Evolutionary conservation across 257 asterid species (phyloP).

Genomic region (Nicotiana paniculata): DNA sequence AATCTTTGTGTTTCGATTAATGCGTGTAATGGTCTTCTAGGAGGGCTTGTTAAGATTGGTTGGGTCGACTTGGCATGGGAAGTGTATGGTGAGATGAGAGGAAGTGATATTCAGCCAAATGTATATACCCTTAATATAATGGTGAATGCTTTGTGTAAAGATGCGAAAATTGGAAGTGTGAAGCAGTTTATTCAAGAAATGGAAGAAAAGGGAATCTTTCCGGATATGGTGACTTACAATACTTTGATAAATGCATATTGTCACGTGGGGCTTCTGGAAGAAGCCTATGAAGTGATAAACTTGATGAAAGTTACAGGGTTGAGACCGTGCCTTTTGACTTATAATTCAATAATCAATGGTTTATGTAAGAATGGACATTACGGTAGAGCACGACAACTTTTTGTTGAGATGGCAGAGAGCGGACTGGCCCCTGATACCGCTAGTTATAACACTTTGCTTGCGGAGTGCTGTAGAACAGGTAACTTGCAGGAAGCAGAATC

Average conservation of each 20-base stretch:
- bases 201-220: constrained; percentile 53
- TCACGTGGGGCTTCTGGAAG: constrained; percentile 39
- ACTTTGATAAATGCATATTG: constrained; percentile 56
- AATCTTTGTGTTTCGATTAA: constrained; percentile 45
- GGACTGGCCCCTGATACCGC: constrained; percentile 51
- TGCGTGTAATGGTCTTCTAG: constrained; percentile 68
- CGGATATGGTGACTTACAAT: constrained; percentile 67
- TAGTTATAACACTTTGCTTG: constrained; percentile 56
- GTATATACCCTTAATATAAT: constrained; percentile 70
- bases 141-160: constrained; percentile 69
- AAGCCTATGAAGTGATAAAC: constrained; percentile 39
- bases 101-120: constrained; percentile 37
- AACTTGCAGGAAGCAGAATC: constrained; percentile 42
- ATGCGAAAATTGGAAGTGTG: constrained; percentile 36
- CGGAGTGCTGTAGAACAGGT: constrained; percentile 47
- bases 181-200: constrained; percentile 35
- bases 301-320: constrained; percentile 43
- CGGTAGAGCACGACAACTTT: constrained; percentile 40
- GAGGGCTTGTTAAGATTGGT: constrained; percentile 69
- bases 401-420: constrained; percentile 36
- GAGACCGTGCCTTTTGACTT: constrained; percentile 55
- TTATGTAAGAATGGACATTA: constrained; percentile 53
- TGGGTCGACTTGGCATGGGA: constrained; percentile 70
- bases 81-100: constrained; percentile 41
- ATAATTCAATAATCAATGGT: constrained; percentile 54